These are phyloP conservation scores for Boehmeria nivea DNA, from an alignment of 306 rosid species.

Conservation along the genomic window DNA sequence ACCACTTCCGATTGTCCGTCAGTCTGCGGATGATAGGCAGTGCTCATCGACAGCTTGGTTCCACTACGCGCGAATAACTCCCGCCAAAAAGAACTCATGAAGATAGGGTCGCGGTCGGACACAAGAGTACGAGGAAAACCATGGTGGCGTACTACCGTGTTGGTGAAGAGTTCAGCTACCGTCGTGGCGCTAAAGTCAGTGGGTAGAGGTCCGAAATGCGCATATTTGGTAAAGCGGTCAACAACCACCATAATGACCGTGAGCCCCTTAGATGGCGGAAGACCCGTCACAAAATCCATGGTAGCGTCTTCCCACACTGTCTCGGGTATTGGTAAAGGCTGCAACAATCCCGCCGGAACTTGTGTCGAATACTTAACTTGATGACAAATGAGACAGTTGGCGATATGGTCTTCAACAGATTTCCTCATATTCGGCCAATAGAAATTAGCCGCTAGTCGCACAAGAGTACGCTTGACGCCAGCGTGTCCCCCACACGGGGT, in stretches of 20 bases:
- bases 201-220: background rate
- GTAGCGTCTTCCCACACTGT: background rate
- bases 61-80: background rate
- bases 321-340: background rate
- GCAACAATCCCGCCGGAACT: background rate
- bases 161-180: background rate
- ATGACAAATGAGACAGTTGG: background rate
- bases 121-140: background rate
- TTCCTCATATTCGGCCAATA: background rate
- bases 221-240: background rate
- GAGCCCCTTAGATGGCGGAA: background rate
- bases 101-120: background rate
- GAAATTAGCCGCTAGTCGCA: background rate
- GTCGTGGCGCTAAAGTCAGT: background rate
- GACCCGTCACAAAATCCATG: background rate
- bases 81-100: background rate
- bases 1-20: background rate
- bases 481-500: background rate
- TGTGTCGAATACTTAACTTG: background rate
- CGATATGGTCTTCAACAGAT: background rate
- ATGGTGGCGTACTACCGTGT: background rate
- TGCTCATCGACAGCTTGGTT: background rate
- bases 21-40: background rate
- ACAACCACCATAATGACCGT: background rate
- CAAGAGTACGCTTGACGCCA: background rate